Conservation (phyloP, 176 grass and related monocot species). For the Oryza australiensis region DNA sequence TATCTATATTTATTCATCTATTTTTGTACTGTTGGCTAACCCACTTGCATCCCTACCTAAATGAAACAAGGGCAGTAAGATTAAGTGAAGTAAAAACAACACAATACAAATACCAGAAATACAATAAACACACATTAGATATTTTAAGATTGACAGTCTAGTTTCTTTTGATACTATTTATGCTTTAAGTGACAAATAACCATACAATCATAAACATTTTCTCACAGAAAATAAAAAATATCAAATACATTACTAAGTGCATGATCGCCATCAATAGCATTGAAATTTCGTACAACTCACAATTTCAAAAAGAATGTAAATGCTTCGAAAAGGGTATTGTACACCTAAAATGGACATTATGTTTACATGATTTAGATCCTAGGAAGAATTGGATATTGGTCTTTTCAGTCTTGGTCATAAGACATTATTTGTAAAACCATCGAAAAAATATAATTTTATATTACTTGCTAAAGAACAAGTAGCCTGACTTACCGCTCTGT, state of each 20-base stretch:
- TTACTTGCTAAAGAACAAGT: slow-evolving; percentile 9
- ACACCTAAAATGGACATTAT: neutral
- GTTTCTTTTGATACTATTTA: neutral
- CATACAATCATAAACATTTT: neutral
- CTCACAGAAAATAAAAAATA: neutral
- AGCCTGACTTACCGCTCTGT: slow-evolving; percentile 70
- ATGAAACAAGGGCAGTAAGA: neutral
- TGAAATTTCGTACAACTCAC: neutral
- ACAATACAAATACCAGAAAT: neutral
- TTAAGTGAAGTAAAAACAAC: neutral
- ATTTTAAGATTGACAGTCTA: neutral
- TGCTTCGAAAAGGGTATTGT: neutral
- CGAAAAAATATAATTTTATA: neutral
- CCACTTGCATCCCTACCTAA: neutral
- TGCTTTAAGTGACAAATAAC: neutral
- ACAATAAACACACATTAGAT: neutral
- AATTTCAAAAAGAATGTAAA: neutral
- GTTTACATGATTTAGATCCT: neutral
- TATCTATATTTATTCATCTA: too few relatives aligned
- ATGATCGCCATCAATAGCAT: neutral
- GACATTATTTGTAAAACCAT: neutral
- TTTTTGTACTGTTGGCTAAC: too few relatives aligned
- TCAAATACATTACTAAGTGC: neutral
- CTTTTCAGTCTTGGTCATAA: too few relatives aligned
- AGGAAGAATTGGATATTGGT: neutral